Conservation (phyloP, 2,329 filamentous ascomycete species). For the Cladobotryum mycophilum region DNA sequence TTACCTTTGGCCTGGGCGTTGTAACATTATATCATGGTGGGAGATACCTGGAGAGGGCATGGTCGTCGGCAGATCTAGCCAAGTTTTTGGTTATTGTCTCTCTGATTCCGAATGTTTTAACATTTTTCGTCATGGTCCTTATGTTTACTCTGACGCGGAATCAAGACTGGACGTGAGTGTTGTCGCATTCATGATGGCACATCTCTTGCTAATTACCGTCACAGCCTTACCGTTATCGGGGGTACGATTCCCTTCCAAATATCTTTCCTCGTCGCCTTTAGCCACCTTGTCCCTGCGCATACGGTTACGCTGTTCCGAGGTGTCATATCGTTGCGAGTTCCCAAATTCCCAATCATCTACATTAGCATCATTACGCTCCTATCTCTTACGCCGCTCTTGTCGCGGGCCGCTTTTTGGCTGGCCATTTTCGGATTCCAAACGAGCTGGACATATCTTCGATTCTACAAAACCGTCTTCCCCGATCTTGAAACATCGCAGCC, state of each 20-base stretch:
- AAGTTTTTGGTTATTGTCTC: constrained; percentile 79
- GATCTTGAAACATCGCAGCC: constrained; percentile 59
- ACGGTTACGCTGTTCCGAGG: constrained; percentile 91
- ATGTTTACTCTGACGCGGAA: constrained; percentile 65
- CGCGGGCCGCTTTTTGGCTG: constrained; percentile 72
- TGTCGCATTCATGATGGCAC: too few species aligned
- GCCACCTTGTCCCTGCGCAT: constrained; percentile 94
- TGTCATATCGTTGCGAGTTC: constrained; percentile 80
- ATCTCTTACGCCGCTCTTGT: constrained; percentile 49
- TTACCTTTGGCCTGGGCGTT: constrained; percentile 72
- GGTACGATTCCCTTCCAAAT: constrained; percentile 87
- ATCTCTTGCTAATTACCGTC: neutral
- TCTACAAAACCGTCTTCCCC: constrained; percentile 75
- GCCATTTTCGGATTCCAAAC: constrained; percentile 75
- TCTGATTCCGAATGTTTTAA: constrained; percentile 72
- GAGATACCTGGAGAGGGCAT: constrained; percentile 90
- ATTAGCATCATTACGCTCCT: constrained; percentile 65
- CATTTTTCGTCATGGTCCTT: constrained; percentile 66
- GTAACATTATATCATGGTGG: constrained; percentile 85
- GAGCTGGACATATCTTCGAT: constrained; percentile 93
- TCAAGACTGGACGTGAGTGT: constrained; percentile 61
- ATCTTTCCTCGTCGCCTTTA: constrained; percentile 92
- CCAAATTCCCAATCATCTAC: constrained; percentile 64
- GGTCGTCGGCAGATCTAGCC: constrained; percentile 85
- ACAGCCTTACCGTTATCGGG: constrained; percentile 71